Evolutionary conservation across 1,284 basidiomycete species (phyloP).

Genomic region (Leccinum fallax): DNA sequence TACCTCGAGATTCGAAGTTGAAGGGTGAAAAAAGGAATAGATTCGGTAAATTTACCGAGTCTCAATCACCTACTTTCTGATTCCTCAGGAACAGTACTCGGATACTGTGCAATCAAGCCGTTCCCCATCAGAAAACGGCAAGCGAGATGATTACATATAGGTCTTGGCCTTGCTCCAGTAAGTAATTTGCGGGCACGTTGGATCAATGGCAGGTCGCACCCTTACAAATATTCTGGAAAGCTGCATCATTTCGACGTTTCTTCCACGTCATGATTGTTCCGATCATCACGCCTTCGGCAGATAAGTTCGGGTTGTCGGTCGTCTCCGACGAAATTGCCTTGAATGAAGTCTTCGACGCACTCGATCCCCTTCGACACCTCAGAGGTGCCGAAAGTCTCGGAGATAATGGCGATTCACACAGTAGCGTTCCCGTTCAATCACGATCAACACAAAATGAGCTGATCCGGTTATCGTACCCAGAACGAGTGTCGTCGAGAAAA

Average conservation of each 20-base stretch:
- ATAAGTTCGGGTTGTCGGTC: slow-evolving; percentile 12
- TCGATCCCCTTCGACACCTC: slow-evolving; percentile 68
- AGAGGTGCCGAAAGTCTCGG: slow-evolving; percentile 40
- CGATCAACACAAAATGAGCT: slow-evolving; percentile 53
- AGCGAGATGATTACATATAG: not conserved
- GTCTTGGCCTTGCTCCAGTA: not conserved
- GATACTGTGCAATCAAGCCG: not conserved
- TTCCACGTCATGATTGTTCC: slow-evolving; percentile 10
- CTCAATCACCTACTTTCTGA: not conserved
- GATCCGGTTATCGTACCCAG: slow-evolving; percentile 49
- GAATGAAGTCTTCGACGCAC: slow-evolving; percentile 57
- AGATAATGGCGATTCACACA: slow-evolving; percentile 31
- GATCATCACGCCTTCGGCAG: not conserved
- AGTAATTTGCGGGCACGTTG: not conserved
- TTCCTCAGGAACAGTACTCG: not conserved
- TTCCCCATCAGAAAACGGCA: not conserved
- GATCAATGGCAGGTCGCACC: not conserved
- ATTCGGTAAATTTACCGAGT: not conserved
- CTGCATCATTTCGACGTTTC: slow-evolving; percentile 1
- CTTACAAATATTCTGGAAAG: not conserved
- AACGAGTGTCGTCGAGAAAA: slow-evolving; percentile 82
- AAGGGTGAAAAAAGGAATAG: not conserved
- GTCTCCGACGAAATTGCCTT: slow-evolving; percentile 40
- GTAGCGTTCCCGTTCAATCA: slow-evolving; percentile 58
- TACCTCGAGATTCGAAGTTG: not conserved